phyloP scores from a whole-genome alignment of 2,329 filamentous ascomycete genomes.

The Fusarium hostae region DNA sequence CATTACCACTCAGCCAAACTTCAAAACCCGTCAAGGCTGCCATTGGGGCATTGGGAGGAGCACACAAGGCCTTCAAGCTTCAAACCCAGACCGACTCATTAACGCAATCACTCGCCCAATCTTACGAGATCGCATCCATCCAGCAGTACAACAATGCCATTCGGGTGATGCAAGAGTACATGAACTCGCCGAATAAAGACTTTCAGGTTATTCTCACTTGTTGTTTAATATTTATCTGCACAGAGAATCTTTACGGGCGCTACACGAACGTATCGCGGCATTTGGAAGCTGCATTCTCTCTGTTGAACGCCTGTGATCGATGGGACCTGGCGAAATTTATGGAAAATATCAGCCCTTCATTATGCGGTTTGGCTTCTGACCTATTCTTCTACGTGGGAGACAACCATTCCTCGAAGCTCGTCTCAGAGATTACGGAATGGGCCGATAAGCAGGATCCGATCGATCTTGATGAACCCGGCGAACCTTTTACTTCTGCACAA shows the following conservation, averaged over 20 bases:
- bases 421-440: not conserved
- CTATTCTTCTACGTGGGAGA: conserved; percentile 9
- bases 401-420: conserved; percentile 1
- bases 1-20: conserved; percentile 2
- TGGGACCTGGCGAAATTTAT: conserved; percentile 4
- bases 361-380: conserved; percentile 7
- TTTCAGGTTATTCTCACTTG: conserved; percentile 15
- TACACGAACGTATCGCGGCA: conserved; percentile 6
- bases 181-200: not conserved
- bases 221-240: conserved; percentile 26
- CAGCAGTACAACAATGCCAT: conserved; percentile 22
- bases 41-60: conserved; percentile 10
- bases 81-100: not conserved
- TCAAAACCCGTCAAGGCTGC: not conserved
- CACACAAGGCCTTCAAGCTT: conserved; percentile 17
- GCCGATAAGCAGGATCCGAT: not conserved
- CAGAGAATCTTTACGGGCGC: not conserved
- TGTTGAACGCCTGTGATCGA: not conserved
- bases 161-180: not conserved
- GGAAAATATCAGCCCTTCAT: conserved; percentile 6
- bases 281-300: not conserved
- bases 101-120: not conserved
- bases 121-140: conserved; percentile 5
- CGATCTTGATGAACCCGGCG: not conserved
- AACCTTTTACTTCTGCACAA: conserved; percentile 6